A percentile compares a stretch with the other conserved stretches of the same genome.
Conservation (phyloP, 2,329 filamentous ascomycete species). For the Clonostachys chloroleuca region DNA sequence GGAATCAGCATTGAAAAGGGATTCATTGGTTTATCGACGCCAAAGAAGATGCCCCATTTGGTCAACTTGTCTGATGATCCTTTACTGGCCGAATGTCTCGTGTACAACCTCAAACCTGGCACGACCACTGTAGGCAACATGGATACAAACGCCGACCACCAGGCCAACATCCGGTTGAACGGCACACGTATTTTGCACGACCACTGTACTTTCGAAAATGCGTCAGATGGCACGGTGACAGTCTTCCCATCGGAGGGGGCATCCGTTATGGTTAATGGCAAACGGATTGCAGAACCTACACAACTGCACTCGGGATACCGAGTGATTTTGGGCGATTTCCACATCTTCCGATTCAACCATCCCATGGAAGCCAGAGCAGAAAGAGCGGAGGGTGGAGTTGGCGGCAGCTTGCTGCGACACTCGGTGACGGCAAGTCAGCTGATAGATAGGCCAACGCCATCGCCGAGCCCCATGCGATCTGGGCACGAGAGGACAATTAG, state of each 20-base stretch:
- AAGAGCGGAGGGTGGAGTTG: slow-evolving; percentile 70
- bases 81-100: slow-evolving; percentile 87
- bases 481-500: slow-evolving; percentile 79
- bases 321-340: slow-evolving; percentile 94
- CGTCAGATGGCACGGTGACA: slow-evolving; percentile 83
- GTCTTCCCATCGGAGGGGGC: slow-evolving; percentile 86
- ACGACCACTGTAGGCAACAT: slow-evolving; percentile 93
- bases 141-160: slow-evolving; percentile 69
- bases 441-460: slow-evolving; percentile 48
- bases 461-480: slow-evolving; percentile 59
- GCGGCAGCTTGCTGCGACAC: slow-evolving; percentile 81
- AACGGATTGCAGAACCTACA: slow-evolving; percentile 80
- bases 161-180: slow-evolving; percentile 88
- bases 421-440: slow-evolving; percentile 64
- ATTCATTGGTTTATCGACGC: slow-evolving; percentile 89
- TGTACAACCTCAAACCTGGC: slow-evolving; percentile 97
- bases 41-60: slow-evolving; percentile 98
- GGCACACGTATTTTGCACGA: slow-evolving; percentile 89
- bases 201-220: slow-evolving; percentile 91
- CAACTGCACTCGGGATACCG: slow-evolving; percentile 88
- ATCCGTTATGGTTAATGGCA: slow-evolving; percentile 96
- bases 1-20: slow-evolving; percentile 99
- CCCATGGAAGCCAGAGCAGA: slow-evolving; percentile 94
- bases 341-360: slow-evolving; percentile 98
- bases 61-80: slow-evolving; percentile 97